Conservation (phyloP, 169 alveolate species). For the Cryptosporidium ubiquitum region DNA sequence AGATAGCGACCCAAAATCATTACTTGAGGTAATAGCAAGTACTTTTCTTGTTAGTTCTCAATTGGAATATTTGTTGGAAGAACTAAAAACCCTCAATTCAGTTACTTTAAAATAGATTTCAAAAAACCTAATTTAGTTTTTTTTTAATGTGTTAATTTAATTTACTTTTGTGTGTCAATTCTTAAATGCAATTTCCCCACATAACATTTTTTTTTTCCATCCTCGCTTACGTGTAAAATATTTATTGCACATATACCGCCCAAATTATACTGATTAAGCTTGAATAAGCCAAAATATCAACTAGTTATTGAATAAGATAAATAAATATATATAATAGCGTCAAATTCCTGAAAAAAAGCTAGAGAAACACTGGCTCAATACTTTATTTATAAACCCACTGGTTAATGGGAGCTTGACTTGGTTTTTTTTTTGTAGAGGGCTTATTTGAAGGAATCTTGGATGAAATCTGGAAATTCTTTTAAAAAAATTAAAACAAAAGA, state of each 20-base stretch:
- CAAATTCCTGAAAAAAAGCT: not conserved
- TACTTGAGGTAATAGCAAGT: too few species aligned
- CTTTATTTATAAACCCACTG: not conserved
- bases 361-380: not conserved
- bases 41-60: not conserved
- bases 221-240: slow-evolving; percentile 69
- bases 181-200: slow-evolving; percentile 70
- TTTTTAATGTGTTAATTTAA: not conserved
- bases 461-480: not conserved
- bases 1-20: not conserved
- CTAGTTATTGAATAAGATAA: not conserved
- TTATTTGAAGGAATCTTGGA: not conserved
- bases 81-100: not conserved
- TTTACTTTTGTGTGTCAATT: slow-evolving; percentile 23
- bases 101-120: not conserved
- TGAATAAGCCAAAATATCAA: not conserved
- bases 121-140: not conserved
- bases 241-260: not conserved
- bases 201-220: not conserved
- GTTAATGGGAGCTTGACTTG: not conserved
- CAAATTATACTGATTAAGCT: not conserved
- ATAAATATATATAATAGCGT: not conserved
- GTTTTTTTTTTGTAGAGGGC: not conserved
- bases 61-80: not conserved
- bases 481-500: too few species aligned